phyloP scores from a whole-genome alignment of 352 stramenopile genomes.

The Phytophthora fragariaefolia region DNA sequence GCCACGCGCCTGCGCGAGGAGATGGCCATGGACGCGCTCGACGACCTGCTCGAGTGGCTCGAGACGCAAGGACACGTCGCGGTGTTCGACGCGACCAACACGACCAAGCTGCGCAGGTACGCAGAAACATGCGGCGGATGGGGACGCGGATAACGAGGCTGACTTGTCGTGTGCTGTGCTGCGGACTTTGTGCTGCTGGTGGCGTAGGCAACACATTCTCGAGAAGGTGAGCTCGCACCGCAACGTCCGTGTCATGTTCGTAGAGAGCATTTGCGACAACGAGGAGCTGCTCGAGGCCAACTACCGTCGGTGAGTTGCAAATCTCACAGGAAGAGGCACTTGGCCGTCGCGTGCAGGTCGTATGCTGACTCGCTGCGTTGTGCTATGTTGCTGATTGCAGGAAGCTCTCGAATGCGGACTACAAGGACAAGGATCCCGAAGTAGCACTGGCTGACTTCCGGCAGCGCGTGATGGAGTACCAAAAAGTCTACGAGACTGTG shows the following conservation, averaged over 20 bases:
- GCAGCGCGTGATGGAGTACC: conserved; percentile 91
- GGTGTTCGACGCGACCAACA: conserved; percentile 97
- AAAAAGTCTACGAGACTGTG: conserved; percentile 93
- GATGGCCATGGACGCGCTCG: conserved; percentile 86
- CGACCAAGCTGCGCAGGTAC: conserved; percentile 80
- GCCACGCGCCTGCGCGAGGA: conserved; percentile 88
- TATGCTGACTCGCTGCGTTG: conserved; percentile 30
- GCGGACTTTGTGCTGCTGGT: conserved; percentile 1
- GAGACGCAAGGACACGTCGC: conserved; percentile 91
- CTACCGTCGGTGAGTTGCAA: conserved; percentile 74
- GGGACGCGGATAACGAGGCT: conserved; percentile 1
- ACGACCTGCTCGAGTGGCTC: conserved; percentile 93
- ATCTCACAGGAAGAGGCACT: conserved; percentile 18
- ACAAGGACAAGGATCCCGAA: conserved; percentile 82
- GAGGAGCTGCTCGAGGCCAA: conserved; percentile 92
- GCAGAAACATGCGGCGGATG: not conserved
- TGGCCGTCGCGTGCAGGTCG: conserved; percentile 11
- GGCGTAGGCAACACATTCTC: conserved; percentile 58
- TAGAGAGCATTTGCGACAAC: conserved; percentile 96
- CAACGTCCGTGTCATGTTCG: conserved; percentile 92
- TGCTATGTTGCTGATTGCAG: conserved; percentile 32
- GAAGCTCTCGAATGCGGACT: conserved; percentile 92
- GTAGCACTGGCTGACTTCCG: conserved; percentile 90
- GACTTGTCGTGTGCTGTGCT: conserved; percentile 6
- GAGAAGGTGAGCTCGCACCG: conserved; percentile 64